Percentiles rank a stretch among this genome's conserved stretches.
These are phyloP conservation scores for Perkinsus chesapeaki DNA, from an alignment of 169 alveolate species.

Conservation along the genomic window DNA sequence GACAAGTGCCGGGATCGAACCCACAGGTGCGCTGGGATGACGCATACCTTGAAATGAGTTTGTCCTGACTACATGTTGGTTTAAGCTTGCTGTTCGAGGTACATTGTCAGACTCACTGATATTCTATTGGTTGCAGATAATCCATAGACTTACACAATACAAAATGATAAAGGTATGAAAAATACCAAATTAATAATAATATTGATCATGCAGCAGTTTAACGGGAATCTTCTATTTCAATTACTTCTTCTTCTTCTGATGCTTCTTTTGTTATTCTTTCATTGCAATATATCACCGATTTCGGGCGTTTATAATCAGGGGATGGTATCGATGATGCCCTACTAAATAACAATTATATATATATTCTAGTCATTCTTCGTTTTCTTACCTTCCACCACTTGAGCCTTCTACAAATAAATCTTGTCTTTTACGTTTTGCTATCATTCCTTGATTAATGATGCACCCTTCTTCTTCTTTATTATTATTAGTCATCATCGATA, in stretches of 20 bases:
- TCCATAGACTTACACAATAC: too few relatives aligned
- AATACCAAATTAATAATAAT: not conserved
- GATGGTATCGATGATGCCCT: not conserved
- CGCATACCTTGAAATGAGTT: too few relatives aligned
- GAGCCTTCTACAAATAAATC: not conserved
- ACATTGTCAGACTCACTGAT: too few relatives aligned
- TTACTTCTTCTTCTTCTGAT: not conserved
- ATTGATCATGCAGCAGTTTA: not conserved
- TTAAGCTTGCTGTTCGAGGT: too few relatives aligned
- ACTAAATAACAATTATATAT: not conserved
- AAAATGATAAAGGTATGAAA: not conserved
- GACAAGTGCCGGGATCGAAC: not conserved
- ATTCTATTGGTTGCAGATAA: too few relatives aligned
- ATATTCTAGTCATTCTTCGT: not conserved
- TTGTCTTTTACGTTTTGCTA: not conserved
- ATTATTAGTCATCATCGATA: too few relatives aligned
- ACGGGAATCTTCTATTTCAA: not conserved
- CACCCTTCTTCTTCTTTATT: too few relatives aligned
- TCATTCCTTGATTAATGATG: too few relatives aligned
- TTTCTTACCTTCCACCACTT: not conserved
- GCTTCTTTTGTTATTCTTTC: not conserved
- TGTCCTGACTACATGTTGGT: too few relatives aligned
- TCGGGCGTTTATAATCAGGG: not conserved
- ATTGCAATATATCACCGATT: not conserved
- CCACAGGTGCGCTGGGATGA: not conserved